phyloP scores from a whole-genome alignment of 2,329 filamentous ascomycete species.

The Cladophialophora carrionii region DNA sequence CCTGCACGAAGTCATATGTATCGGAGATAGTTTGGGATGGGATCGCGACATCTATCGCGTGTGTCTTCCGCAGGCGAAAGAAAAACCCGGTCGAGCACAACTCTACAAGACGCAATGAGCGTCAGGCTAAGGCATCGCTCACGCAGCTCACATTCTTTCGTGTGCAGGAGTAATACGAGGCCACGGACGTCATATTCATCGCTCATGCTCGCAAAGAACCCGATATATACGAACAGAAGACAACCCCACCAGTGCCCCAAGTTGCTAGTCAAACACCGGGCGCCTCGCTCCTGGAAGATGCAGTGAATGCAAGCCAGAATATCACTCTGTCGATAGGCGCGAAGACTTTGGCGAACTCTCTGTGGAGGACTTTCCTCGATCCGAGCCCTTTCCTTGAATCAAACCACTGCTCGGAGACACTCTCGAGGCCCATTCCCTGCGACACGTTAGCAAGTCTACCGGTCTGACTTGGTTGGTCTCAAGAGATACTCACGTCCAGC shows the following conservation, averaged over 20 bases:
- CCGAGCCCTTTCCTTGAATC: conserved; percentile 40
- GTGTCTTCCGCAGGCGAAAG: neutral
- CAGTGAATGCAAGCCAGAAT: neutral
- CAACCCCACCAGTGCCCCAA: neutral
- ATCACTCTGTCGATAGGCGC: neutral
- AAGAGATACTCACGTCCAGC: conserved; percentile 80
- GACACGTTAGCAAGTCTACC: conserved; percentile 26
- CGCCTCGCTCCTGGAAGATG: neutral
- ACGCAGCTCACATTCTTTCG: neutral
- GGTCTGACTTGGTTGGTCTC: neutral
- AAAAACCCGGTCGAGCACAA: neutral
- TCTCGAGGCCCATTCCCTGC: conserved; percentile 56
- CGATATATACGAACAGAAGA: neutral
- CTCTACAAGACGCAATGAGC: neutral
- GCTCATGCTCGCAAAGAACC: neutral
- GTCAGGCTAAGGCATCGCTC: too few species aligned
- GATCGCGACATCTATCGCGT: conserved; percentile 2
- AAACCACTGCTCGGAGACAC: conserved; percentile 52
- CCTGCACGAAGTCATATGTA: neutral
- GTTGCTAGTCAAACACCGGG: neutral
- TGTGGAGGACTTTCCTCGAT: neutral
- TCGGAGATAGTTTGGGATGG: neutral
- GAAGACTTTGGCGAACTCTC: neutral
- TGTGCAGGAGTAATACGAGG: neutral
- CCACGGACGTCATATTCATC: neutral